Conservation (phyloP, 768 basidiomycete species). For the Podaxis rugospora region DNA sequence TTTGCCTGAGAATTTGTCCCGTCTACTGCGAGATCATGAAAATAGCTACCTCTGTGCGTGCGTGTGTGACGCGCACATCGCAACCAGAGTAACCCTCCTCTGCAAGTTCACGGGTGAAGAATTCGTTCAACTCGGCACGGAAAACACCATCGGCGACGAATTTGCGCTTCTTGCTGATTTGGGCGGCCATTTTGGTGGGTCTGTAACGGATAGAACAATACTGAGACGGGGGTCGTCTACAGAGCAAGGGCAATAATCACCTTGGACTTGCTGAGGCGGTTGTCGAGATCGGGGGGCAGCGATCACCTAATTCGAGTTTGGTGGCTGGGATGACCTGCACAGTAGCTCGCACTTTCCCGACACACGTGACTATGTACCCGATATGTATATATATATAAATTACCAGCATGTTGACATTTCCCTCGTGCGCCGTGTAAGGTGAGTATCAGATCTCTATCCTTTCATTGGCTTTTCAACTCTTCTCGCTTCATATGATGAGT, state of each 20-base stretch:
- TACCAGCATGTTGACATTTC: neutral
- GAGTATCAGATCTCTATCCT: constrained; percentile 14
- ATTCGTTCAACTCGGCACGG: constrained; percentile 98
- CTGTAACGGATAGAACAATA: neutral
- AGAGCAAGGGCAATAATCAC: constrained; percentile 14
- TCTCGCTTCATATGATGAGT: constrained; percentile 60
- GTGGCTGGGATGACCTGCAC: constrained; percentile 28
- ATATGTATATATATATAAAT: neutral
- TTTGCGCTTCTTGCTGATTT: constrained; percentile 98
- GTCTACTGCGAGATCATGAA: neutral
- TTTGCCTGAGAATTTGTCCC: constrained; percentile 2
- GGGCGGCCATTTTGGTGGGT: constrained; percentile 61
- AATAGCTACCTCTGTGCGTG: constrained; percentile 82
- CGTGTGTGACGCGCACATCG: constrained; percentile 99
- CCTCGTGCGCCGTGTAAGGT: constrained; percentile 15
- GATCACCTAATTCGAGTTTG: constrained; percentile 20
- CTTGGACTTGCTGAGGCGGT: constrained; percentile 26
- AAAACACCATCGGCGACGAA: constrained; percentile 98
- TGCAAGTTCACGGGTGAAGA: constrained; percentile 96
- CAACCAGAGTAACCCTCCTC: constrained; percentile 99
- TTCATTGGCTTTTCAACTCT: constrained; percentile 10
- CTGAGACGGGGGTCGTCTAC: neutral
- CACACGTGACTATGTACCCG: constrained; percentile 17
- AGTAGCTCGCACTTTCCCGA: constrained; percentile 26
- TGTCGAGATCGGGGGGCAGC: constrained; percentile 20